Conservation (phyloP, 2,329 filamentous ascomycete genomes). For the Colletotrichum ledebouriae region DNA sequence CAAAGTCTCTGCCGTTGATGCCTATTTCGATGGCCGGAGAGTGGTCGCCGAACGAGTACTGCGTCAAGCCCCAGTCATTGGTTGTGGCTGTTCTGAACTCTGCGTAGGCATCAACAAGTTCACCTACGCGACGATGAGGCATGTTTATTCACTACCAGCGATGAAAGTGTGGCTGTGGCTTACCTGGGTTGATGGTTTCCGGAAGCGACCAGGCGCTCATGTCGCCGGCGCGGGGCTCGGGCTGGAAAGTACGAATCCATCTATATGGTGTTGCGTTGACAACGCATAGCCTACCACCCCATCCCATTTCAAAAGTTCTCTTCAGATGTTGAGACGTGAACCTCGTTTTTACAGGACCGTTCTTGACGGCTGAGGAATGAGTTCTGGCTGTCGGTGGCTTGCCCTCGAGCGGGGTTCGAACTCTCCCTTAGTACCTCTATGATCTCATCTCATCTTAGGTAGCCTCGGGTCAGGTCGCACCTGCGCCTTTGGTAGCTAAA, state of each 20-base stretch:
- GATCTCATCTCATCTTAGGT: too few relatives aligned
- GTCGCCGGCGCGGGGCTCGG: not conserved
- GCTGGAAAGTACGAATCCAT: conserved; percentile 10
- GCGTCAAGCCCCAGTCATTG: conserved; percentile 7
- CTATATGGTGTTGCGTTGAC: conserved; percentile 9
- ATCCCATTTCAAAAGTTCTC: not conserved
- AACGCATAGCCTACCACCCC: conserved; percentile 3
- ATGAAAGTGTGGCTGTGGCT: not conserved
- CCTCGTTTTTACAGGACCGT: too few relatives aligned
- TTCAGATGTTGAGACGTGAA: too few relatives aligned
- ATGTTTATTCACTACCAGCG: too few relatives aligned
- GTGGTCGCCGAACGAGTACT: conserved; percentile 8
- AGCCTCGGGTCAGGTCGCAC: too few relatives aligned
- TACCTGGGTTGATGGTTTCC: not conserved
- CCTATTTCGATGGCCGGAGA: conserved; percentile 13
- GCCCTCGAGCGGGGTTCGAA: too few relatives aligned
- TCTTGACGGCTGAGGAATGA: too few relatives aligned
- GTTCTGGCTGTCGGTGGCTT: too few relatives aligned
- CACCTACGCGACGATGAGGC: not conserved
- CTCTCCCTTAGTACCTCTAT: too few relatives aligned
- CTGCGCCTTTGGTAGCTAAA: too few relatives aligned
- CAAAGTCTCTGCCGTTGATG: conserved; percentile 14
- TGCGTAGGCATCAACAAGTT: not conserved
- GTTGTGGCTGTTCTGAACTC: conserved; percentile 18
- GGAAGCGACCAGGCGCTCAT: conserved; percentile 16